Evolutionary conservation across 495 filamentous ascomycete genomes (phyloP).

Genomic region (Ramalina peruviana): DNA sequence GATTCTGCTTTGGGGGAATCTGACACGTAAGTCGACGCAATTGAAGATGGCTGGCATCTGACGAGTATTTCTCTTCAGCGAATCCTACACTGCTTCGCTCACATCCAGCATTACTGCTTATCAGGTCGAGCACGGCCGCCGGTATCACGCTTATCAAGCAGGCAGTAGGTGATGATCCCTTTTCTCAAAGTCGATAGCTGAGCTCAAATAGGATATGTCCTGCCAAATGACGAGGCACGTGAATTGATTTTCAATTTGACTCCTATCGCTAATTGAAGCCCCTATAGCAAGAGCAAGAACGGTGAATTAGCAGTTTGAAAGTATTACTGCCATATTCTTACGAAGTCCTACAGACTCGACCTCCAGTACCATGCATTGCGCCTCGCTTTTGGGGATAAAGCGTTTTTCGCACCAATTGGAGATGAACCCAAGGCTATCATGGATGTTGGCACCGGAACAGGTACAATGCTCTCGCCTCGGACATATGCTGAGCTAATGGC

Average conservation of each 20-base stretch:
- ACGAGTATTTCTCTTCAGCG: not conserved
- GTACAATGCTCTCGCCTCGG: constrained; percentile 10
- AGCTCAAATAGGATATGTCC: constrained; percentile 2
- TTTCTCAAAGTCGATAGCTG: too few species aligned
- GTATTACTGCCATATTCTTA: too few species aligned
- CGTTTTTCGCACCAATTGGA: constrained; percentile 35
- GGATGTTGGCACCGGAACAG: constrained; percentile 51
- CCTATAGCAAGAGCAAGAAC: constrained; percentile 39
- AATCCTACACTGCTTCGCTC: constrained; percentile 15
- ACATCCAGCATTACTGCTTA: constrained; percentile 12
- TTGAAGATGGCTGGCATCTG: too few species aligned
- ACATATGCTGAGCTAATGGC: too few species aligned
- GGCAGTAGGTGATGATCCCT: not conserved
- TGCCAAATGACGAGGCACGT: constrained; percentile 20
- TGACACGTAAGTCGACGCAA: too few species aligned
- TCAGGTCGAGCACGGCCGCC: constrained; percentile 12
- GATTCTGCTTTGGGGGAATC: too few species aligned
- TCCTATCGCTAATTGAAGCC: not conserved
- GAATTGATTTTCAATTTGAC: not conserved
- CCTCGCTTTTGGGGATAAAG: constrained; percentile 36
- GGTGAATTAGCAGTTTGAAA: too few species aligned
- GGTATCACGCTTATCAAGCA: constrained; percentile 9
- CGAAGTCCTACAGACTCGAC: constrained; percentile 34
- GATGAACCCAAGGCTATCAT: constrained; percentile 32
- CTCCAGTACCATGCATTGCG: constrained; percentile 48